Conservation (phyloP, 148 eudicot species). For the Rhododendron vialii region DNA sequence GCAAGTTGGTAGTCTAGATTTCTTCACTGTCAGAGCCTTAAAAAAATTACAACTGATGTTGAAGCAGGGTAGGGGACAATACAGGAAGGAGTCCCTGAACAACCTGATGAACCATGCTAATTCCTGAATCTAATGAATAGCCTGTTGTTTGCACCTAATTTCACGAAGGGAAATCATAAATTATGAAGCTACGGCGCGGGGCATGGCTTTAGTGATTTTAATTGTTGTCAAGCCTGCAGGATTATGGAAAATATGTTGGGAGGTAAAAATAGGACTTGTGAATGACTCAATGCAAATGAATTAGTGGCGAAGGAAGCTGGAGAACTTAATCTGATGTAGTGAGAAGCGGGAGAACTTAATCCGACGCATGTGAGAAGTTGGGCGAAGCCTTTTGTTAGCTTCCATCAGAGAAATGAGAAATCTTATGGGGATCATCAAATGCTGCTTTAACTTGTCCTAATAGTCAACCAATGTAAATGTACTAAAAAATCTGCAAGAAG, state of each 20-base stretch:
- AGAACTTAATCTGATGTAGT: background rate
- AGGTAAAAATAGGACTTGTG: background rate
- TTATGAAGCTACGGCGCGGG: background rate
- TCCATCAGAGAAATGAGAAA: background rate
- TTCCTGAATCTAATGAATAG: background rate
- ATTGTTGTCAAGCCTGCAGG: background rate
- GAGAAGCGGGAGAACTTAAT: no score
- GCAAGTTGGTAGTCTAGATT: background rate
- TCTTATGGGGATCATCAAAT: background rate
- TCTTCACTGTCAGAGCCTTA: background rate
- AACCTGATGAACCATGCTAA: background rate
- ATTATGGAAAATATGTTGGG: background rate
- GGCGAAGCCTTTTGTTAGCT: background rate
- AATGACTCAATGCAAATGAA: background rate
- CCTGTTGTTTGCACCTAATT: background rate
- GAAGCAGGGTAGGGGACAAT: background rate
- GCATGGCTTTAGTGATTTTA: background rate
- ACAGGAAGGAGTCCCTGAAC: background rate
- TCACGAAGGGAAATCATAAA: background rate
- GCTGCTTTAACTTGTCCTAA: background rate
- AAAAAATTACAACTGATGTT: background rate
- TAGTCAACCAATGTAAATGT: background rate
- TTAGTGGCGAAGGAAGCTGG: background rate
- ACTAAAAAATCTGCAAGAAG: background rate
- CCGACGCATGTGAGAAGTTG: background rate